Evolutionary conservation across 2,329 filamentous ascomycete genomes (phyloP), one percentile per base, ranked within the genome.

Genomic region (Sclerotinia borealis): DNA sequence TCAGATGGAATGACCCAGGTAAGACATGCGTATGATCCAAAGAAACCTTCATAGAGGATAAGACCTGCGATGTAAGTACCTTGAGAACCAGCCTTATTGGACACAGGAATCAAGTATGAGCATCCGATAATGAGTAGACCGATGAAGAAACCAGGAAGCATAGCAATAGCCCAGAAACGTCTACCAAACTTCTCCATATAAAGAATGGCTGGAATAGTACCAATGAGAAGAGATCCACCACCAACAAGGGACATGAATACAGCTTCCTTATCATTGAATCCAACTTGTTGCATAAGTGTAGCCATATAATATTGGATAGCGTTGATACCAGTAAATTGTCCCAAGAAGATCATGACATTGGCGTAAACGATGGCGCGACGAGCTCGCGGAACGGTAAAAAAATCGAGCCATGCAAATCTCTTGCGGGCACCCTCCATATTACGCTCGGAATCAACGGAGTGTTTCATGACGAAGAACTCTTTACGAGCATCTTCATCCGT

Each of bases 231-330:
- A 0, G 87, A 77, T 4, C 85, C 87, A 31, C 88, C 87, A 3
- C 88, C 88, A 17, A 91, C 87, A 0, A 90, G 80, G 0, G 87
- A 90, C 88, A 91, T 91, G 79, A 90, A 91, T 64, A 86, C 89
- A 19, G 85, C 76, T 56, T 86, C 75, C 64, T 83, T 80, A 9
- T 81, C 75, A 69, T 86, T 74, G 75, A 91, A 91, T 15, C 87
- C 87, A 49, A 91, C 85, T 70, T 87, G 82, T 56, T 76, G 76
- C 85, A 91, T 89, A 8, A 91, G 76, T 0, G 84, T 80, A 0
- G 79, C 81, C 86, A 91, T 89, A 76, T 89, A 90, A 76, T 91
- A 91, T 81, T 88, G 83, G 62, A 89, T 84, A 0, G 85, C 85
- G 65, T 89, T 89, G 55, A 89, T 85, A 61, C 88, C 88, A 0